Evolutionary conservation across 108 stramenopile species (phyloP).

Genomic region (Schizochytrium sp.): DNA sequence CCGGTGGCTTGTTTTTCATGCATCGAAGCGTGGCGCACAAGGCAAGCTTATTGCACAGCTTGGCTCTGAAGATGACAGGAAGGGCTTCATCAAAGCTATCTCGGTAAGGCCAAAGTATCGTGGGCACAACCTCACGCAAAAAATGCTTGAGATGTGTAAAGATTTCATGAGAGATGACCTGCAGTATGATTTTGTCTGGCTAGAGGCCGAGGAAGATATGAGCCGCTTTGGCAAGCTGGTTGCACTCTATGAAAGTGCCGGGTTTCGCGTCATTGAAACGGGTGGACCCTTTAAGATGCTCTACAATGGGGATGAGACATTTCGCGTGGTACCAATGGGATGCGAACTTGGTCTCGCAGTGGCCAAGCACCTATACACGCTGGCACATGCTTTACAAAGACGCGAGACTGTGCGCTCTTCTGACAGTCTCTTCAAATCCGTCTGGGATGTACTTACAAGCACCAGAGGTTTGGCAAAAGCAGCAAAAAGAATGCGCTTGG

Average conservation of each 20-base stretch:
- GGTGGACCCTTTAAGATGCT: conserved; percentile 34
- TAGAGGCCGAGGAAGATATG: conserved; percentile 58
- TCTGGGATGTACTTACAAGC: neutral
- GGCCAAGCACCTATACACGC: neutral
- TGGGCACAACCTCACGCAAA: neutral
- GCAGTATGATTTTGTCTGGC: neutral
- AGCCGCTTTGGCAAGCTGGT: conserved; percentile 47
- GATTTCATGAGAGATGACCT: neutral
- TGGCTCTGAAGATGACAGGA: neutral
- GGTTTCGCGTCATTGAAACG: conserved; percentile 6
- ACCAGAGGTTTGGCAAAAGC: conserved; percentile 5
- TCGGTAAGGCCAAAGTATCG: conserved; percentile 17
- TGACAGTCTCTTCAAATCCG: neutral
- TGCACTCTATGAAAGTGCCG: conserved; percentile 26
- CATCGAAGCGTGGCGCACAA: neutral
- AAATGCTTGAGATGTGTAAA: conserved; percentile 49
- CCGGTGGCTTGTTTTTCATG: conserved; percentile 27
- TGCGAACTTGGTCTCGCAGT: neutral
- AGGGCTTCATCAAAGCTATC: conserved; percentile 48
- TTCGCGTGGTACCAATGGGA: conserved; percentile 45
- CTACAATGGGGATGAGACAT: conserved; percentile 59
- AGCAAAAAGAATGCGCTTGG: neutral
- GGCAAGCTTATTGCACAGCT: conserved; percentile 58
- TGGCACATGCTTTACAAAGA: neutral
- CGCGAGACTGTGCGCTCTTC: neutral